Percentiles rank a stretch among this genome's conserved stretches.
Conservation (phyloP, 306 rosid species). For the Citrullus colocynthis region DNA sequence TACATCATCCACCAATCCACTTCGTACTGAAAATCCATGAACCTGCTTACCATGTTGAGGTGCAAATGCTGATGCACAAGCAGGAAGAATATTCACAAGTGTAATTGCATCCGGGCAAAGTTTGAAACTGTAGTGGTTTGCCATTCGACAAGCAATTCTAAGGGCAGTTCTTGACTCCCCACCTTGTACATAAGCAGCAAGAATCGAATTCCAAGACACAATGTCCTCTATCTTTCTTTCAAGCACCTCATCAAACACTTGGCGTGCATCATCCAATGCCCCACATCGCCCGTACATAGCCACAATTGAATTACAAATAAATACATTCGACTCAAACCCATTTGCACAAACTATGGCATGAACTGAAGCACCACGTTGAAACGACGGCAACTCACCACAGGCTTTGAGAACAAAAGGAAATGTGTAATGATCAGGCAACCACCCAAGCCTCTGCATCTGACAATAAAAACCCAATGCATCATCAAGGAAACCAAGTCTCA, state of each 20-base stretch:
- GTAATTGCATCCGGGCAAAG: constrained; percentile 45
- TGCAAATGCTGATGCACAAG: constrained; percentile 42
- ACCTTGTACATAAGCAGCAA: constrained; percentile 36
- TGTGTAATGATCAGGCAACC: constrained; percentile 68
- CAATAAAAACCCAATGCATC: constrained; percentile 25
- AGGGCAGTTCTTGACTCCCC: constrained; percentile 29
- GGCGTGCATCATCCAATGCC: constrained; percentile 22
- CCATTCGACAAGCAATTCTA: constrained; percentile 35
- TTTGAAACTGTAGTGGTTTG: background rate
- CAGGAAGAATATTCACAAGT: constrained; percentile 64
- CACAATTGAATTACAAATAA: constrained; percentile 62
- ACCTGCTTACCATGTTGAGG: constrained; percentile 41
- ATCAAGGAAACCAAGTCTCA: constrained; percentile 19
- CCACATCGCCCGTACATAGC: constrained; percentile 70
- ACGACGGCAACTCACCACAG: constrained; percentile 35
- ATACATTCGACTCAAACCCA: constrained; percentile 54
- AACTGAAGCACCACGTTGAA: constrained; percentile 30
- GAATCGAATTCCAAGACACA: constrained; percentile 74
- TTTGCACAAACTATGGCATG: constrained; percentile 29
- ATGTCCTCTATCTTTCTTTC: constrained; percentile 41
- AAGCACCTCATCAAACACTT: constrained; percentile 57
- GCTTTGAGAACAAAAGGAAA: constrained; percentile 65
- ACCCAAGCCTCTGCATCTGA: constrained; percentile 42
- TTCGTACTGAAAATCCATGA: constrained; percentile 49
- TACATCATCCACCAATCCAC: constrained; percentile 57